phyloP scores from a whole-genome alignment of 257 asterid species.

The Ballota nigra region DNA sequence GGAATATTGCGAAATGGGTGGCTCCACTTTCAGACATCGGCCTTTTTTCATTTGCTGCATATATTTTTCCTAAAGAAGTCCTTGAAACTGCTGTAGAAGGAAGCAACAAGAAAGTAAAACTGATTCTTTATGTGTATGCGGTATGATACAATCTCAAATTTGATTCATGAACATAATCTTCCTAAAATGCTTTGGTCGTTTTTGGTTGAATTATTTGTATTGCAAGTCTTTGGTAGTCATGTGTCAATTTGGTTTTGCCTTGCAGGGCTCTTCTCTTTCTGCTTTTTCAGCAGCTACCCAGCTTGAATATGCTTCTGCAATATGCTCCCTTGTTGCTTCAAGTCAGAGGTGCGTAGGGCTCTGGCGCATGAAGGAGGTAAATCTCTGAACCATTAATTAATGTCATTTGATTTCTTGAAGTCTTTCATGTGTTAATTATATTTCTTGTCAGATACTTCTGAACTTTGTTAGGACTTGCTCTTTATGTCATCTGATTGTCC shows the following conservation, averaged over 20 bases:
- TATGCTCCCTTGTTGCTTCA: slow-evolving; percentile 73
- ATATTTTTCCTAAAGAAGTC: slow-evolving; percentile 68
- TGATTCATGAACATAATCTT: slow-evolving; percentile 3
- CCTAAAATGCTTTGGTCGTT: slow-evolving; percentile 3
- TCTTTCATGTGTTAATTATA: not conserved
- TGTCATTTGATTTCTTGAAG: not conserved
- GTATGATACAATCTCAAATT: slow-evolving; percentile 36
- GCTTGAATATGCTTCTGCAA: slow-evolving; percentile 50
- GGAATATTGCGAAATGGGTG: slow-evolving; percentile 75
- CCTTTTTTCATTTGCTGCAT: slow-evolving; percentile 76
- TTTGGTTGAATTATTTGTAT: slow-evolving; percentile 19
- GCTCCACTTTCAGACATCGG: slow-evolving; percentile 78
- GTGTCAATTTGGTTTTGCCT: slow-evolving; percentile 18
- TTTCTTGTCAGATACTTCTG: not conserved
- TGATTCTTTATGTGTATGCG: slow-evolving; percentile 64
- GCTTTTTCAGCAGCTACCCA: slow-evolving; percentile 38
- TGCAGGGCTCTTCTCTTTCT: slow-evolving; percentile 73
- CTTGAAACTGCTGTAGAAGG: slow-evolving; percentile 85
- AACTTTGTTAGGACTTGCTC: not conserved
- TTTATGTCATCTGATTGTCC: slow-evolving; percentile 17
- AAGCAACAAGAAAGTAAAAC: slow-evolving; percentile 56
- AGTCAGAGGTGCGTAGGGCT: slow-evolving; percentile 75
- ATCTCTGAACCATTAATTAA: not conserved
- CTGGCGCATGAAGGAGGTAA: slow-evolving; percentile 92
- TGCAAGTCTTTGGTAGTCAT: slow-evolving; percentile 13